Evolutionary conservation across 495 filamentous ascomycete genomes (phyloP), one percentile per base, ranked within the genome.

Genomic region (Tuber brumale): DNA sequence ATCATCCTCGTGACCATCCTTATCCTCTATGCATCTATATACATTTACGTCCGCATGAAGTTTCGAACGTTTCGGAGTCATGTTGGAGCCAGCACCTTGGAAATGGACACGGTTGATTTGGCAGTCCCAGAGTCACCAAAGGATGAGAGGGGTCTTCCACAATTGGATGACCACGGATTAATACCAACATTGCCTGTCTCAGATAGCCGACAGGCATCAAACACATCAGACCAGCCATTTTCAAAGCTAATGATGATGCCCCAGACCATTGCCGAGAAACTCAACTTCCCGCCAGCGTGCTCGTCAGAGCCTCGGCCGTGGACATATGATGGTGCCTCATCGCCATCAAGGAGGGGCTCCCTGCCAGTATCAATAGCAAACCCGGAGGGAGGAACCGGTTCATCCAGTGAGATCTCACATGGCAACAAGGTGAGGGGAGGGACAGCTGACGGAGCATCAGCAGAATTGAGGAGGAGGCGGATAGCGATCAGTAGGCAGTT

Each of bases 401-500:
- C 57, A 66, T 66, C 57, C n/a, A 66, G 57, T 66, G 57, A 66
- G 57, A 66, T 66, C 31, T 66, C 57, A 31, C 70, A 71, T 44
- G 70, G 69, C 16, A 71, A 71, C 31, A 74, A 71, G 39, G 41
- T 41, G 14, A 72, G 72, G 74, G 74, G 79, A 45, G 75, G 79
- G 12, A 75, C 14, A 46, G 74, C 74, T 42, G 77, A 81, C 61
- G 79, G 75, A 73, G 75, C 70, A 70, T 74, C 70, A 72, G 72
- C 76, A 76, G 73, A 69, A 71, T 71, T 76, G 27, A 82, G 76
- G 39, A 70, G 74, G 61, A 80, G 75, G 37, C 86, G 90, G 66
- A 85, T 87, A 57, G 86, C 86, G 70, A 91, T 92, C 76, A 87
- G 86, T 46, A 88, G 89, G 8, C 92, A 93, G 78, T 85, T 93